Evolutionary conservation across 495 filamentous ascomycete species (phyloP), one percentile per base, ranked within the genome.

Genomic region (Pseudomonodictys pantanalensis): DNA sequence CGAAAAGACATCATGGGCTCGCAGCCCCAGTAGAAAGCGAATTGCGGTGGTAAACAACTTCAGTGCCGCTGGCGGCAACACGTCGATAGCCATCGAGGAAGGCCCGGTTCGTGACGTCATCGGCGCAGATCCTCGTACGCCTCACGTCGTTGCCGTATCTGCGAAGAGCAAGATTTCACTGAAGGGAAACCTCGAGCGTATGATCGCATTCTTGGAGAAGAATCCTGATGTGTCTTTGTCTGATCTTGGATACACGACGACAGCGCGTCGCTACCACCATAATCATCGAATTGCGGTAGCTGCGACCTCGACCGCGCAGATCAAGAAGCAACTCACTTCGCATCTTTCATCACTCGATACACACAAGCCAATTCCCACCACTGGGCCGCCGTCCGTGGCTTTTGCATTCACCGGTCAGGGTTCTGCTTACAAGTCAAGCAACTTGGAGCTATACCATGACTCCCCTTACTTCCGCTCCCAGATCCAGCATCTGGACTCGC

Each of bases 211-310:
- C 45, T 44, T 79, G 0, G 63, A 72, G 10, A 42, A 8, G 6
- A 51, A 74, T 39, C 68, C 69, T 6, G 54, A 69, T 6, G 64
- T 46, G 7, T 46, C 49, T n/a, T 30, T 78, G 1, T 64, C 62
- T 8, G 63, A 76, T 48, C 52, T 80, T 1, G 68, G 75, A 0
- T 79, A 80, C 45, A 75, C 78, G 0, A 72, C 71, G 0, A 71
- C 68, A 28, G 3, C 65, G 41, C 60, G 65, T 24, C 60, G 65
- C 4, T 52, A 38, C 26, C 65, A 67, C 42, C 53, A 67, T 32
- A 46, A 39, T 30, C 52, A 64, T 43, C 46, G 65, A 2, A 44
- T 64, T 17, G 48, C 48, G 6, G 52, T 52, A 1, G n/a, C 30
- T 22, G 62, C 38, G 7, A 2, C 57, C 9, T 8, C 25, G 2